A percentile compares a stretch with the other conserved stretches of the same genome.
These are phyloP conservation scores for Graphium sp. DNA, from an alignment of 2,329 filamentous ascomycete species.

Conservation along the genomic window DNA sequence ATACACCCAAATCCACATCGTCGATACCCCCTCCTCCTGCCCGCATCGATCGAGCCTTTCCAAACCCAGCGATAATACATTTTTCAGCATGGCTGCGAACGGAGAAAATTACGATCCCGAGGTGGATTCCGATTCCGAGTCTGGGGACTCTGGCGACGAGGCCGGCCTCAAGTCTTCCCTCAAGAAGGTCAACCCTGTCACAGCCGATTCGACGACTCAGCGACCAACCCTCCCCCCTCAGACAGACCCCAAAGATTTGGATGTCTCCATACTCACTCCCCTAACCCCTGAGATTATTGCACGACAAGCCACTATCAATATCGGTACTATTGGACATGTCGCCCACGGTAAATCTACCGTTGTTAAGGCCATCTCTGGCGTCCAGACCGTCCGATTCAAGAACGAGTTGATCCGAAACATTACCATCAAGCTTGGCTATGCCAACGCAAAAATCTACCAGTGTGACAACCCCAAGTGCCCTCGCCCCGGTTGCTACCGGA, in stretches of 20 bases:
- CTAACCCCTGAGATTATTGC: constrained; percentile 94
- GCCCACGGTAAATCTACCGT: constrained; percentile 98
- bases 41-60: too few relatives aligned
- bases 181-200: constrained; percentile 44
- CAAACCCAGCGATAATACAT: background rate
- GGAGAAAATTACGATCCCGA: constrained; percentile 59
- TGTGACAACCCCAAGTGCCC: constrained; percentile 87
- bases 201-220: constrained; percentile 35
- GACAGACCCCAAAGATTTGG: constrained; percentile 79
- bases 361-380: constrained; percentile 96
- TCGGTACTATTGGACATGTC: constrained; percentile 95
- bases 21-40: too few relatives aligned
- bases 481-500: constrained; percentile 85
- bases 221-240: constrained; percentile 56
- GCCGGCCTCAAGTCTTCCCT: constrained; percentile 69
- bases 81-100: constrained; percentile 32
- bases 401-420: constrained; percentile 99
- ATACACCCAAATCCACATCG: background rate
- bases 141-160: constrained; percentile 34
- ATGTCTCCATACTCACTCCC: constrained; percentile 64
- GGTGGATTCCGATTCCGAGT: constrained; percentile 47
- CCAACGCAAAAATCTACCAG: constrained; percentile 99
- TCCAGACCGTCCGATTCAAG: constrained; percentile 99
- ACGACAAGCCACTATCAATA: constrained; percentile 96
- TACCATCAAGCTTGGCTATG: constrained; percentile 98